A percentile compares a stretch with the other conserved stretches of the same genome.
These are phyloP conservation scores for Filosporella fistucella DNA, from an alignment of 495 filamentous ascomycete genomes.

Conservation along the genomic window DNA sequence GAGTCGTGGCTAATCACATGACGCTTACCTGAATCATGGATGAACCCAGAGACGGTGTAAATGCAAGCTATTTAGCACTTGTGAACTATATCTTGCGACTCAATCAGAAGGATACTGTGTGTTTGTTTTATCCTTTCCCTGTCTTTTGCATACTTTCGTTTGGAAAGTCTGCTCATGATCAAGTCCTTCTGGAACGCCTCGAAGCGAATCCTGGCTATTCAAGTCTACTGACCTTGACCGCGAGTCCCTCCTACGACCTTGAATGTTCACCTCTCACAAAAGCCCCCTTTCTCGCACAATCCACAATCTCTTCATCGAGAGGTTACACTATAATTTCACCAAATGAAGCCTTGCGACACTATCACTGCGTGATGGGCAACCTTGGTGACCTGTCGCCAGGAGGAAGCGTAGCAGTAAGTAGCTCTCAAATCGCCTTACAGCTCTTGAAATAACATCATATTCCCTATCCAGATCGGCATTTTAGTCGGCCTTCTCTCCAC, in stretches of 20 bases:
- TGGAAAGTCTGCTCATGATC: too few species aligned
- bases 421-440: neutral
- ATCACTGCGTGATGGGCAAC: slow-evolving; percentile 52
- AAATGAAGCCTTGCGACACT: slow-evolving; percentile 21
- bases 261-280: neutral
- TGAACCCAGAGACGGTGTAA: too few species aligned
- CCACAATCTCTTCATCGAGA: too few species aligned
- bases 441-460: slow-evolving; percentile 11
- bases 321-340: slow-evolving; percentile 9
- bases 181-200: too few species aligned
- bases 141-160: too few species aligned
- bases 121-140: too few species aligned
- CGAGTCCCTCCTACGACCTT: neutral
- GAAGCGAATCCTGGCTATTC: too few species aligned
- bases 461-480: slow-evolving; percentile 67
- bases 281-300: neutral
- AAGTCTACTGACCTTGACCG: neutral
- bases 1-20: neutral
- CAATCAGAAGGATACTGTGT: too few species aligned
- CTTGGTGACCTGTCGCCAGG: slow-evolving; percentile 80
- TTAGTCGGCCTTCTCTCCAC: slow-evolving; percentile 90
- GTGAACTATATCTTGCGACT: too few species aligned
- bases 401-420: slow-evolving; percentile 78
- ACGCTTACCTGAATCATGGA: neutral
- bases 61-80: too few species aligned